A percentile compares a stretch with the other conserved stretches of the same genome.
These are phyloP conservation scores for Cucurbita moschata DNA, from an alignment of 306 rosid genomes.

Conservation along the genomic window DNA sequence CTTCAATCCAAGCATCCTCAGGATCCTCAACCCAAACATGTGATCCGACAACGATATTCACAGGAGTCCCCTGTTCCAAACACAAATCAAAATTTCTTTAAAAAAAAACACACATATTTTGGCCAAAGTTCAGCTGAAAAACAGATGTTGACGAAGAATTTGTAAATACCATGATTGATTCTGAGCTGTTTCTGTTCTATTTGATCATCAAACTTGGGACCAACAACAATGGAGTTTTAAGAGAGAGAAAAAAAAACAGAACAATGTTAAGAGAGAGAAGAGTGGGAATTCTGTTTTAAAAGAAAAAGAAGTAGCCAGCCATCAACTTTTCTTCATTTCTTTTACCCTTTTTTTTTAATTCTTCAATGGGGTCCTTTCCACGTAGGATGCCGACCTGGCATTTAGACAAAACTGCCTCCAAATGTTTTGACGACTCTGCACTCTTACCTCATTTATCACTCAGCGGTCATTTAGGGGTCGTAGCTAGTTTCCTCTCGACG, in stretches of 20 bases:
- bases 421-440: no score
- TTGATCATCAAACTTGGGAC: constrained; percentile 28
- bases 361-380: constrained; percentile 19
- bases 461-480: no score
- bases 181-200: constrained; percentile 3
- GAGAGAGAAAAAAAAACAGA: background rate
- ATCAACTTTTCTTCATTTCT: constrained; percentile 6
- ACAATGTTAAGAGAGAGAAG: background rate
- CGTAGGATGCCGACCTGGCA: constrained; percentile 50
- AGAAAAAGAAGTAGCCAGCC: constrained; percentile 18
- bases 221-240: background rate
- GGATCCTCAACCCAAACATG: constrained; percentile 74
- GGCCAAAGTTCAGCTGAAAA: background rate
- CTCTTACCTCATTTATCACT: no score
- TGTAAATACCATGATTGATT: constrained; percentile 32
- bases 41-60: constrained; percentile 78
- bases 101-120: background rate
- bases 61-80: constrained; percentile 68
- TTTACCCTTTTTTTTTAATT: constrained; percentile 10
- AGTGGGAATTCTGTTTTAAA: constrained; percentile 12
- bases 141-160: background rate
- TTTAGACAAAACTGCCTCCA: background rate
- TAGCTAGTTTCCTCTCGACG: no score
- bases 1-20: constrained; percentile 65
- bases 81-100: background rate